Evolutionary conservation across 352 stramenopile genomes (phyloP), one percentile per base, ranked within the genome.

Genomic region (Globisporangium spiculum): DNA sequence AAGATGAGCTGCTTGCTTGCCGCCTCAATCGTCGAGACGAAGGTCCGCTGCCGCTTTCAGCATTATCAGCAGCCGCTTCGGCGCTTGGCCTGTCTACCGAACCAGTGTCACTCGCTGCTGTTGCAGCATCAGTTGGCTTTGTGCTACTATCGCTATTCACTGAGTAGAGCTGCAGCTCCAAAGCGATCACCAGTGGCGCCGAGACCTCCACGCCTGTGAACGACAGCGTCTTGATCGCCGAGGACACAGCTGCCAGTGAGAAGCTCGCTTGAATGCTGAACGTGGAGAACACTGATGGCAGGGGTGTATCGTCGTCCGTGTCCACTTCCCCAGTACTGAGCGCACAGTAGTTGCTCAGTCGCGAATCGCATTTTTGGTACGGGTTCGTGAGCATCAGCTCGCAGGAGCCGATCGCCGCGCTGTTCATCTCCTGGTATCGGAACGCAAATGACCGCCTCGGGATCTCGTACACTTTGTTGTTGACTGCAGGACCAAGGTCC

Each of bases 401-500:
- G 16, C 55, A 46, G 14, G 53, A 38, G 53, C 14, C 26, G 26
- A 30, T 59, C 53, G 10, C 44, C 8, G 18, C 44, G 44, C 18
- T 52, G 44, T 24, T 59, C 53, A n/a, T 38, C 26, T 59, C 53
- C 26, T 59, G 53, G 16, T 59, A 59, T 5, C 53, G 14, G 16
- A 59, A 38, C 14, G 53, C 18, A 27, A 34, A 59, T 27, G 26
- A 59, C 26, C 53, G 53, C 14, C 24, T 59, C 53, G 53, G 53
- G 16, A 59, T 59, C 53, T 59, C 53, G 53, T 59, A 59, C 26
- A 59, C 22, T 32, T 59, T 59, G 53, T 59, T 59, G 53, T 22
- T 32, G 26, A 59, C 53, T 34, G 26, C 53, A 27, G 55, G 54
- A 0, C 26, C 54, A 20, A 60, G 54, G 8, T 60, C 54, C 27